Evolutionary conservation across 768 basidiomycete species (phyloP).

Genomic region (Tricholoma matsutake): DNA sequence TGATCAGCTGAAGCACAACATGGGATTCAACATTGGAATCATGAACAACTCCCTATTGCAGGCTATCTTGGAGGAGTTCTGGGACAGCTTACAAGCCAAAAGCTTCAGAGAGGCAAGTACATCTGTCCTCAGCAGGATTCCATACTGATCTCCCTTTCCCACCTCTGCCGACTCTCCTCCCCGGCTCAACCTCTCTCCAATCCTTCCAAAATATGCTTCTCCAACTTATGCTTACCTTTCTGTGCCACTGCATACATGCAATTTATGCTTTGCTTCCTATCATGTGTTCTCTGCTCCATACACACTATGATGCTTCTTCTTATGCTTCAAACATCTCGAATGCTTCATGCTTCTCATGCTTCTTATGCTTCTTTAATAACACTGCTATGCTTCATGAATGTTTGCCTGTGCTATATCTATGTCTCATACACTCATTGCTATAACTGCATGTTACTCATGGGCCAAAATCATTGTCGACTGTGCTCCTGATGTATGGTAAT

Average conservation of each 20-base stretch:
- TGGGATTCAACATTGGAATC: too few species aligned
- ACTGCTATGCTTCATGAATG: not conserved
- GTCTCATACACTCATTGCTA: not conserved
- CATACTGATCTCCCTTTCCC: not conserved
- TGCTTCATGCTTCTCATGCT: not conserved
- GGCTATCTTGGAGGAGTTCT: too few species aligned
- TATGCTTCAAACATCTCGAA: not conserved
- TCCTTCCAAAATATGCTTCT: not conserved
- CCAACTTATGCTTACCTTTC: not conserved
- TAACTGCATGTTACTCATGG: not conserved
- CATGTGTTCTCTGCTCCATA: not conserved
- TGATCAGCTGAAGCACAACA: not conserved
- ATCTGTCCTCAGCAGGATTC: not conserved
- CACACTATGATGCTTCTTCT: not conserved
- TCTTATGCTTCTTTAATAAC: not conserved
- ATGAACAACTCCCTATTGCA: too few species aligned
- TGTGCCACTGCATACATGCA: not conserved
- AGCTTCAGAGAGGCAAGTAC: too few species aligned
- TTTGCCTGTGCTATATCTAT: not conserved
- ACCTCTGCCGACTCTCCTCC: not conserved
- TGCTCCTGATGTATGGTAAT: not conserved
- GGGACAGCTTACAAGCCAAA: too few species aligned
- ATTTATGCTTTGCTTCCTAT: not conserved
- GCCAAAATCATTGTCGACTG: not conserved
- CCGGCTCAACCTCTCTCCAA: not conserved